Evolutionary conservation across 1,284 basidiomycete species (phyloP), one percentile per base, ranked within the genome.

Genomic region (Takashimella tepidaria): DNA sequence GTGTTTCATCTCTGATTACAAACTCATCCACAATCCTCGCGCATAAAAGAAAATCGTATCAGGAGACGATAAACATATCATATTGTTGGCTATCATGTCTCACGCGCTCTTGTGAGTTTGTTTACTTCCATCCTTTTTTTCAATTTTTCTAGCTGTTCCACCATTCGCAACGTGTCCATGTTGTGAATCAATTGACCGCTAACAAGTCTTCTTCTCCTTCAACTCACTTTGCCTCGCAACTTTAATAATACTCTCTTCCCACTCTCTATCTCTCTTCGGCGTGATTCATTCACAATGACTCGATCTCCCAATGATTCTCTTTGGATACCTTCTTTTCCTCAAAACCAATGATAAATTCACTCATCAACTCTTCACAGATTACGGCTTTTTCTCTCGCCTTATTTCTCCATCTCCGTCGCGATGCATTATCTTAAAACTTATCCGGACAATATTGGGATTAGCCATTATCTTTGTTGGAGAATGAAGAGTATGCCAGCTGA

Each of bases 381-480:
- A 54, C 86, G 91, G 40, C 83, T 95, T 40, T 92, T 93, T 70
- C 84, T 92, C 53, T 90, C 88, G 22, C 87, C 89, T 4, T 93
- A 89, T 80, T 93, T 93, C 78, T 88, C 87, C 16, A 87, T 92
- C 49, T 87, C 92, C 78, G 87, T 92, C 64, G 91, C 91, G 25
- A 83, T 95, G 60, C 84, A 87, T 67, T 95, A 95, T 74, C 84
- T 97, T 64, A 84, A 85, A 67, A 78, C 85, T 20, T 96, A 97
- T 76, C 82, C 88, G 8, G 88, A 92, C 78, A 91, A 91, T 72
- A 89, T 97, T 65, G 92, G 92, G 6, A 93, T 97, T 74, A 93
- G 91, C 16, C 93, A 96, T 77, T 97, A 97, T 73, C 82, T 97
- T 58, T 91, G 92, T 47, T 81, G 84, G 56, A 82, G 92, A 59